Conservation (phyloP, 441 rosid genomes). For the Populus tomentosa region DNA sequence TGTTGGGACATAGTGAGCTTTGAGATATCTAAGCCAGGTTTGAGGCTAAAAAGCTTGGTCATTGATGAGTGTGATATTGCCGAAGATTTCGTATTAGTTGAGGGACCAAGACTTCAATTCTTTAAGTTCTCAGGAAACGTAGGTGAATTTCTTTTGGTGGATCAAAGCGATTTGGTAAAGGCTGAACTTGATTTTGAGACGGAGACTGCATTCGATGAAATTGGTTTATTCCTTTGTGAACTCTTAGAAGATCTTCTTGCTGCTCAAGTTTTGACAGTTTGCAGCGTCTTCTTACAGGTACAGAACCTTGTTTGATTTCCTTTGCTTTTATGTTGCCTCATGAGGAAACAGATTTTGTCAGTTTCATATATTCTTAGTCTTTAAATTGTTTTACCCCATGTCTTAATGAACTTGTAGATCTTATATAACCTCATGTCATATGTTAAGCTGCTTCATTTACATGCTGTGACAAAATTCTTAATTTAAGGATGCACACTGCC, state of each 20-base stretch:
- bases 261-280: constrained; percentile 28
- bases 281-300: constrained; percentile 51
- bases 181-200: constrained; percentile 36
- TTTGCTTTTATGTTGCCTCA: neutral
- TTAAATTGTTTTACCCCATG: neutral
- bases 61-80: constrained; percentile 30
- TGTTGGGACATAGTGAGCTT: constrained; percentile 28
- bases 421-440: neutral
- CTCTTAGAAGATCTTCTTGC: constrained; percentile 20
- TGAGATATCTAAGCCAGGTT: neutral
- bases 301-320: too few species aligned
- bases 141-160: constrained; percentile 7
- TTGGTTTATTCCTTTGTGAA: constrained; percentile 17
- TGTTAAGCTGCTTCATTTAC: neutral
- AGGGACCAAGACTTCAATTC: constrained; percentile 21
- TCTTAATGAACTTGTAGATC: neutral
- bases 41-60: constrained; percentile 20
- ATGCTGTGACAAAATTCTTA: too few species aligned
- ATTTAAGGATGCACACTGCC: too few species aligned
- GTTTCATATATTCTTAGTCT: neutral
- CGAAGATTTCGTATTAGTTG: neutral
- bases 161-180: constrained; percentile 18
- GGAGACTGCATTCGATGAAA: constrained; percentile 21
- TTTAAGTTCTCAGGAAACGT: constrained; percentile 36
- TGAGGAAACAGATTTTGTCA: neutral